These are phyloP conservation scores for Neoarthrinium moseri DNA, from an alignment of 2,329 filamentous ascomycete genomes.

Conservation along the genomic window DNA sequence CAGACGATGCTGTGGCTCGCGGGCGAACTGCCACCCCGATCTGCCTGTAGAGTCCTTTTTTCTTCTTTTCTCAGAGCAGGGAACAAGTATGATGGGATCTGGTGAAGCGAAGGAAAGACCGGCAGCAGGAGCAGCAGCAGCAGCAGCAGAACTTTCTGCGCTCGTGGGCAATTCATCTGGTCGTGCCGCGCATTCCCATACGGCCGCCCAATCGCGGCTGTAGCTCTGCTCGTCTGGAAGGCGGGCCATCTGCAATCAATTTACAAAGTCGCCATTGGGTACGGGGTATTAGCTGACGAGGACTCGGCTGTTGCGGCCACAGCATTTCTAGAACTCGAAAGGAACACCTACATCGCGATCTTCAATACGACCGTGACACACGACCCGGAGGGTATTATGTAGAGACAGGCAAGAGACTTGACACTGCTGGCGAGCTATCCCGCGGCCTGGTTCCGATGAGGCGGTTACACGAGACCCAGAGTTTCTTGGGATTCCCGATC, in stretches of 20 bases:
- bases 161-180: background rate
- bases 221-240: background rate
- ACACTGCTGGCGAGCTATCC: too few relatives aligned
- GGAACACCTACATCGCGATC: background rate
- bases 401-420: background rate
- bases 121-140: background rate
- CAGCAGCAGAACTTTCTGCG: background rate
- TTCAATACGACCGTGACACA: conserved; percentile 1
- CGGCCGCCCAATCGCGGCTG: background rate
- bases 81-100: background rate
- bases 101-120: background rate
- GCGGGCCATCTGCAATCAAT: background rate
- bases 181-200: background rate
- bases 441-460: background rate
- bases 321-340: background rate
- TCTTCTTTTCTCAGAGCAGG: too few relatives aligned
- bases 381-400: background rate
- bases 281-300: background rate
- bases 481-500: background rate
- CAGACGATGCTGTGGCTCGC: too few relatives aligned
- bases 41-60: too few relatives aligned
- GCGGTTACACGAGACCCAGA: background rate
- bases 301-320: background rate
- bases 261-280: background rate
- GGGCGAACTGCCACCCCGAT: too few relatives aligned